These are phyloP conservation scores for Pythium pyrilobum DNA, from an alignment of 352 stramenopile genomes.

Conservation along the genomic window DNA sequence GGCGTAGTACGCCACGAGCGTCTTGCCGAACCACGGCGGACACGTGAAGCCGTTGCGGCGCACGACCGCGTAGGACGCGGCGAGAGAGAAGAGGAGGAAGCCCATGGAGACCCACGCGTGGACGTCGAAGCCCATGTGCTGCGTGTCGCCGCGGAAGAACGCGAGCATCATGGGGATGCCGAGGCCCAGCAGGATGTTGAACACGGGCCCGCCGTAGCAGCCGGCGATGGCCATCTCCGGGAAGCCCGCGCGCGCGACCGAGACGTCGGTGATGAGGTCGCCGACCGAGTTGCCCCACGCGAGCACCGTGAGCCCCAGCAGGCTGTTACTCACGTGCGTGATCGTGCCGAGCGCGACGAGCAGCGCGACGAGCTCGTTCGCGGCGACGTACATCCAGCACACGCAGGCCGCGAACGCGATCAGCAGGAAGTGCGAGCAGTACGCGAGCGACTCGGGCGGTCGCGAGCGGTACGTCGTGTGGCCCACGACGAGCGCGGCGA, in stretches of 20 bases:
- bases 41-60: slow-evolving; percentile 46
- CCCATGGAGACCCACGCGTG: slow-evolving; percentile 70
- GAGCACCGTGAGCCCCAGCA: slow-evolving; percentile 74
- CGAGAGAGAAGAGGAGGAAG: slow-evolving; percentile 61
- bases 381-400: slow-evolving; percentile 90
- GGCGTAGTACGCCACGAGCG: slow-evolving; percentile 63
- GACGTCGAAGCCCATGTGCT: slow-evolving; percentile 47
- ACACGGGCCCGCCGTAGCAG: slow-evolving; percentile 78
- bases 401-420: slow-evolving; percentile 82
- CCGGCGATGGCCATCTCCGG: slow-evolving; percentile 83
- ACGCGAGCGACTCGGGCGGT: slow-evolving; percentile 37
- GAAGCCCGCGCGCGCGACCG: slow-evolving; percentile 71
- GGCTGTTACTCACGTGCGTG: slow-evolving; percentile 67
- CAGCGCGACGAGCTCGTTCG: slow-evolving; percentile 81
- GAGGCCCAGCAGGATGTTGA: slow-evolving; percentile 78
- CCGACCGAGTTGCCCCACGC: slow-evolving; percentile 83
- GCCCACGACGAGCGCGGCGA: slow-evolving; percentile 58
- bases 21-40: slow-evolving; percentile 62
- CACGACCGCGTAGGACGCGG: slow-evolving; percentile 48
- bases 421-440: slow-evolving; percentile 48
- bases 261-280: slow-evolving; percentile 81
- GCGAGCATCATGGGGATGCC: slow-evolving; percentile 67
- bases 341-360: slow-evolving; percentile 72
- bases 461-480: slow-evolving; percentile 62
- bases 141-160: slow-evolving; percentile 34